Percentiles rank a stretch among this genome's conserved stretches.
phyloP scores from a whole-genome alignment of 768 basidiomycete genomes.

The Suillus paluster region DNA sequence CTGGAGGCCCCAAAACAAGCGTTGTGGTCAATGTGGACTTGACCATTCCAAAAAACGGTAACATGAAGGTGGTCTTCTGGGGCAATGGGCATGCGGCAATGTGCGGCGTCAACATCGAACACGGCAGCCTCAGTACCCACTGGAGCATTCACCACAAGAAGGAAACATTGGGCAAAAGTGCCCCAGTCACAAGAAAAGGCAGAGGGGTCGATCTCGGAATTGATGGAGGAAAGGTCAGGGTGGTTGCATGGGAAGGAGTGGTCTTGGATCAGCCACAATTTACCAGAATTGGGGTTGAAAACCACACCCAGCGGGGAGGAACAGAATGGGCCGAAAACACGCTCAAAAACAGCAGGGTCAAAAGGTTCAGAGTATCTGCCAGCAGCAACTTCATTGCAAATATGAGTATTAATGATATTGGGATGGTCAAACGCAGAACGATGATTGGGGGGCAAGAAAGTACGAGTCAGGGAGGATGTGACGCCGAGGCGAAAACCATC shows the following conservation, averaged over 20 bases:
- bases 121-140: conserved; percentile 10
- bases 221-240: not conserved
- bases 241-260: conserved; percentile 20
- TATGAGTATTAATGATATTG: conserved; percentile 17
- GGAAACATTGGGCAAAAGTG: conserved; percentile 13
- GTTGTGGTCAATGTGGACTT: conserved; percentile 11
- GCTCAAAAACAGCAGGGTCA: not conserved
- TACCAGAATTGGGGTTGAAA: conserved; percentile 11
- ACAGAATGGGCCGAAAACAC: not conserved
- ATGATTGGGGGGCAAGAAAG: conserved; percentile 21
- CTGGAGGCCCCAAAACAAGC: conserved; percentile 29
- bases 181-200: conserved; percentile 20
- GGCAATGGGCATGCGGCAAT: conserved; percentile 38
- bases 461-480: not conserved
- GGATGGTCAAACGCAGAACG: conserved; percentile 9
- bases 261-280: conserved; percentile 16
- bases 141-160: conserved; percentile 13
- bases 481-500: conserved; percentile 30
- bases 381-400: conserved; percentile 20
- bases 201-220: not conserved
- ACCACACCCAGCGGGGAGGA: not conserved
- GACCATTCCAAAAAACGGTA: not conserved
- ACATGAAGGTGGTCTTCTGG: conserved; percentile 9
- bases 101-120: conserved; percentile 45
- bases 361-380: conserved; percentile 12